A percentile compares a stretch with the other conserved stretches of the same genome.
Evolutionary conservation across 108 stramenopile species (phyloP).

Genomic region (Discostella pseudostelligera): DNA sequence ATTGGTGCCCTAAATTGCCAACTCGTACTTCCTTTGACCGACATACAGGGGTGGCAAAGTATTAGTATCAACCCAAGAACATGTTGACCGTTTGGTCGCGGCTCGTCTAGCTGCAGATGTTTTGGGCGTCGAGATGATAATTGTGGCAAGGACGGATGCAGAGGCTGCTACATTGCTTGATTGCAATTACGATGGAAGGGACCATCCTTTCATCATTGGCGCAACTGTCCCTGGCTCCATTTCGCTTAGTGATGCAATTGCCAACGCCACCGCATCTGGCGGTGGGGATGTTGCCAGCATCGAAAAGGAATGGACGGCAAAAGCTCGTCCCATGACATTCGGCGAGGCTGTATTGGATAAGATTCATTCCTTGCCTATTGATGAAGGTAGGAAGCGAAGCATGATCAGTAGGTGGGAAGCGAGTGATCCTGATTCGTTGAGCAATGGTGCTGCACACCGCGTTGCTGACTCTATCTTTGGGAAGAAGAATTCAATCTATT

Average conservation of each 20-base stretch:
- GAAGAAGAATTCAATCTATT: conserved; percentile 75
- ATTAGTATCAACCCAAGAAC: conserved; percentile 92
- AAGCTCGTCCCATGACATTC: conserved; percentile 82
- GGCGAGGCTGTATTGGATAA: conserved; percentile 80
- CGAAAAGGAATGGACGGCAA: conserved; percentile 60
- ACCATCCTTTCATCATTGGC: conserved; percentile 95
- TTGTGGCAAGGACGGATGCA: conserved; percentile 94
- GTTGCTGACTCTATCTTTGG: conserved; percentile 85
- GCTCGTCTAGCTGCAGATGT: conserved; percentile 91
- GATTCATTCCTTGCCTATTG: conserved; percentile 52
- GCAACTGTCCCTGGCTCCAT: conserved; percentile 65
- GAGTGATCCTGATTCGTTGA: conserved; percentile 76
- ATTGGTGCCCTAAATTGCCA: neutral
- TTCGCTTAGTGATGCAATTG: conserved; percentile 61
- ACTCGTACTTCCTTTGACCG: neutral
- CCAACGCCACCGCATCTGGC: conserved; percentile 42
- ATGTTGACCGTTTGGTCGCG: conserved; percentile 91
- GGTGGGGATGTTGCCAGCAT: conserved; percentile 40
- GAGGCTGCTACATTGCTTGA: conserved; percentile 96
- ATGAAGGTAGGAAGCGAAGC: conserved; percentile 44
- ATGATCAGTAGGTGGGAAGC: conserved; percentile 78
- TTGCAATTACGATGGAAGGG: conserved; percentile 92
- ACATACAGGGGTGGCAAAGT: conserved; percentile 80
- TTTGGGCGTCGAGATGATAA: conserved; percentile 79
- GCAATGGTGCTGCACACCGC: conserved; percentile 78